Base-by-base conservation (phyloP, 2,329 filamentous ascomycete species). In the Drechslerella dactyloides region DNA sequence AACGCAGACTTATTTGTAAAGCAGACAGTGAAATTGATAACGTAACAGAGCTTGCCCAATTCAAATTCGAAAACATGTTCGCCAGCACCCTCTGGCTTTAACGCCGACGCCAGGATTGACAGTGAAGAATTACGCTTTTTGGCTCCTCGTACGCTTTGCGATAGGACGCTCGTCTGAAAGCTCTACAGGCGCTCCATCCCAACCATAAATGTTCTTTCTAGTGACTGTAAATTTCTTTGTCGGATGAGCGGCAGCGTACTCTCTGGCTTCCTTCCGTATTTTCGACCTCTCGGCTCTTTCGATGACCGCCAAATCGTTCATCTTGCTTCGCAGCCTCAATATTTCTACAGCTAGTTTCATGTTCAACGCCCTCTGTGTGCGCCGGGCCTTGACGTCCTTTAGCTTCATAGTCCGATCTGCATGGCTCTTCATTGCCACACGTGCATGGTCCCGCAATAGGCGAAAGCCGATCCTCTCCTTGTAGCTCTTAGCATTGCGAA, bases 131-230 rank as follows among this genome's bases (percentile, higher is more conserved):
- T 33, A 33, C 15, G 5, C 15, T 3, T 48, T 48, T 37, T 59
- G 66, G 40, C 66, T 70, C 30, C 66, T 58, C 1, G 66, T 70
- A 8, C 59, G 59, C 42, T 37, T 70, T 4, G 59, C 40, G 2
- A 70, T 40, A 2, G 66, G 66, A 5, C 59, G 33, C 8, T 17
- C 15, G 6, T 70, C 54, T 2, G 62, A 35, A 3, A 30, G 23
- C 7, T 48, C 19, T 5, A 19, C 23, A n/a, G 51, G 30, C 2
- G 48, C 17, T 35, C 40, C 46, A 52, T 44, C 15, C 21, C n/a
- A 37, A 1, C 13, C 33, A n/a, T 70, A 70, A 13, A 63, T 27
- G 19, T 60, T 59, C 50, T 59, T 53, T 30, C 66, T 55, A n/a
- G 66, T 70, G 23, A 70, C 50, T 11, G 57, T 62, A 11, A 1